These are phyloP conservation scores for Mucor ambiguus DNA, from an alignment of 371 early-diverging fungal genomes.

Conservation along the genomic window DNA sequence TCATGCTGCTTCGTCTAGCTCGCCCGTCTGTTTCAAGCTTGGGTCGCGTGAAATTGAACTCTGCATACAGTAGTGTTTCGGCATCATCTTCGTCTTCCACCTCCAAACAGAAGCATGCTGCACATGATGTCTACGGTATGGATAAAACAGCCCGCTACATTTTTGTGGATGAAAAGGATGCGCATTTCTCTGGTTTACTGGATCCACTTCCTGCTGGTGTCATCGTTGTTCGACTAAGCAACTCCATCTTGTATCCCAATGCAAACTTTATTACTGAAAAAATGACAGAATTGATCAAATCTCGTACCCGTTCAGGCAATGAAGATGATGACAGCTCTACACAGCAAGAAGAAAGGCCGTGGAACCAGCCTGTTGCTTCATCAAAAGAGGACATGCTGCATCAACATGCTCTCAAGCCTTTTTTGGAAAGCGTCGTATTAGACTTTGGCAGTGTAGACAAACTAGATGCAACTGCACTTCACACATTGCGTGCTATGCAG, in stretches of 20 bases:
- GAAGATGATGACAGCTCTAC: slow-evolving; percentile 28
- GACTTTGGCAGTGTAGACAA: slow-evolving; percentile 77
- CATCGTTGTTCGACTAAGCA: slow-evolving; percentile 14
- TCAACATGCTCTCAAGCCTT: slow-evolving; percentile 37
- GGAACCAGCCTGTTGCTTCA: slow-evolving; percentile 32
- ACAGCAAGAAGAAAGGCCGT: slow-evolving; percentile 36
- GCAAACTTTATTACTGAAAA: slow-evolving; percentile 18
- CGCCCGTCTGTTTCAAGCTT: slow-evolving; percentile 49
- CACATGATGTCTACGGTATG: neutral
- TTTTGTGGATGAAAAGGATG: slow-evolving; percentile 22
- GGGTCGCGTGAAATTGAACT: slow-evolving; percentile 24
- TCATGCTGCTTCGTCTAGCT: slow-evolving; percentile 64
- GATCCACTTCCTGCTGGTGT: slow-evolving; percentile 17
- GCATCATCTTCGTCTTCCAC: neutral
- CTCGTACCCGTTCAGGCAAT: slow-evolving; percentile 24
- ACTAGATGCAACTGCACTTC: slow-evolving; percentile 80
- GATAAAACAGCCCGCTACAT: slow-evolving; percentile 14
- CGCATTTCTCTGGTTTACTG: neutral
- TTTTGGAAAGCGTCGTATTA: slow-evolving; percentile 71
- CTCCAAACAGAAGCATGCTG: neutral
- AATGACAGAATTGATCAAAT: slow-evolving; percentile 13
- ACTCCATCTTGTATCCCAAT: slow-evolving; percentile 25
- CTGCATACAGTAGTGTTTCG: neutral
- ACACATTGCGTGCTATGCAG: slow-evolving; percentile 57
- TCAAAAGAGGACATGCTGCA: slow-evolving; percentile 41